Base-by-base conservation (phyloP, 805 yeast species). In the Zygosaccharomyces gambellarensis region DNA sequence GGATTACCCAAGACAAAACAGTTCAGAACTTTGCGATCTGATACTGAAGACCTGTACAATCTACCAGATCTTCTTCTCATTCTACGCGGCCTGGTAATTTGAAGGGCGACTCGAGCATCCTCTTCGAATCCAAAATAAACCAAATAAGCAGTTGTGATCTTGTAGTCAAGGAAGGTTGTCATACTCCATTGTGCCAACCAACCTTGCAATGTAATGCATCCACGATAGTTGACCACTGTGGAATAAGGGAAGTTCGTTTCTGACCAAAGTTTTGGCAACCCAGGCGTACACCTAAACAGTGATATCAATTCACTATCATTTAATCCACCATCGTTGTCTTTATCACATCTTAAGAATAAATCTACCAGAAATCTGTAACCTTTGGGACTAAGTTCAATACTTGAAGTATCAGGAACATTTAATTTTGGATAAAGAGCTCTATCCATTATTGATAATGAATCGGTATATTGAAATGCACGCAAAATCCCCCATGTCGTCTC, bases 111-210 rank as follows among this genome's bases (percentile, higher is more conserved):
- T 27, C 64, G 61, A 2, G 75, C 70, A 6, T 62, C 65, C 38
- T 73, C 78, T 52, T 87, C 95, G 62, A 85, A 92, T 0, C 99
- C 99, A 48, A 94, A 75, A 69, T 87, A 88, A 0, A 95, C 96
- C 53, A 94, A 69, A 60, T 92, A 94, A 45, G 89, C 95, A 45
- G 94, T 75, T 0, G 98, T 90, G 0, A 89, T 84, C 57, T 78
- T 81, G 62, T 86, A 81, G 59, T 90, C 96, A 28, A 94, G 71
- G 57, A 81, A 90, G 0, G 98, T 92, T 0, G 97, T 89, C 87
- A 94, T 86, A 58, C 92, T 85, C 99, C 99, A 94, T 61, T 92
- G 98, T 0, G 99, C 99, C 34, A 94, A 70, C 99, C 99, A 94
- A 2, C 99, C 99, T 70, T 95, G 99, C 25, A 94, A 68, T 0